phyloP scores from a whole-genome alignment of 352 stramenopile species.

The Poterioochromonas sp. region DNA sequence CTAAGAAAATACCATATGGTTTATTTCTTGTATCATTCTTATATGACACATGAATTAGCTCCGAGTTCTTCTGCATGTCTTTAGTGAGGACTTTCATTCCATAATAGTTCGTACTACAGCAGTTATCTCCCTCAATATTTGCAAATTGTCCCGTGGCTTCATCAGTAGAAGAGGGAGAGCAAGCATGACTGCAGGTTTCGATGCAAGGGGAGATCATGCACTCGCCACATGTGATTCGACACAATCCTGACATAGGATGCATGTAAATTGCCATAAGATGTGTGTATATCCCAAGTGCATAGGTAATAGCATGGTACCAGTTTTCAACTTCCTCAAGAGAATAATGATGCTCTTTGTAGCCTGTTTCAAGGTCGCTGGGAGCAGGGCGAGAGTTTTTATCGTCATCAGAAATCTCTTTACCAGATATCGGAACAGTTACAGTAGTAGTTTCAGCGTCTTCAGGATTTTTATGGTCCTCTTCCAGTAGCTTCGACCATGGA shows the following conservation, averaged over 20 bases:
- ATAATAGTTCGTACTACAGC: not conserved
- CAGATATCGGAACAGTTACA: not conserved
- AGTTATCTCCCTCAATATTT: not conserved
- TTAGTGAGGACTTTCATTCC: not conserved
- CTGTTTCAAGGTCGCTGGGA: too few relatives aligned
- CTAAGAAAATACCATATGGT: slow-evolving; percentile 24
- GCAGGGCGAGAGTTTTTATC: too few relatives aligned
- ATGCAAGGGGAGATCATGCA: too few relatives aligned
- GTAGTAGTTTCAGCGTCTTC: not conserved
- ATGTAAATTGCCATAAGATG: slow-evolving; percentile 8
- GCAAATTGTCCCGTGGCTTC: not conserved
- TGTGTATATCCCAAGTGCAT: slow-evolving; percentile 9
- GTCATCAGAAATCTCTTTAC: too few relatives aligned
- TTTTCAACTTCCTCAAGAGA: not conserved
- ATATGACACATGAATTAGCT: not conserved
- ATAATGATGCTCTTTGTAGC: too few relatives aligned
- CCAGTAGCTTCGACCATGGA: too few relatives aligned
- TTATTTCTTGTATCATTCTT: not conserved
- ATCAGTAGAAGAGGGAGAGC: not conserved
- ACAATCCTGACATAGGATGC: not conserved
- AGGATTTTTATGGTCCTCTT: slow-evolving; percentile 1
- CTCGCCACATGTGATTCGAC: not conserved
- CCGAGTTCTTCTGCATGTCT: too few relatives aligned
- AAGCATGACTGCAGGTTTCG: too few relatives aligned
- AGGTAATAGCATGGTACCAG: not conserved